Conservation (phyloP, 1,139 yeast species). For the Scheffersomyces lignicola region DNA sequence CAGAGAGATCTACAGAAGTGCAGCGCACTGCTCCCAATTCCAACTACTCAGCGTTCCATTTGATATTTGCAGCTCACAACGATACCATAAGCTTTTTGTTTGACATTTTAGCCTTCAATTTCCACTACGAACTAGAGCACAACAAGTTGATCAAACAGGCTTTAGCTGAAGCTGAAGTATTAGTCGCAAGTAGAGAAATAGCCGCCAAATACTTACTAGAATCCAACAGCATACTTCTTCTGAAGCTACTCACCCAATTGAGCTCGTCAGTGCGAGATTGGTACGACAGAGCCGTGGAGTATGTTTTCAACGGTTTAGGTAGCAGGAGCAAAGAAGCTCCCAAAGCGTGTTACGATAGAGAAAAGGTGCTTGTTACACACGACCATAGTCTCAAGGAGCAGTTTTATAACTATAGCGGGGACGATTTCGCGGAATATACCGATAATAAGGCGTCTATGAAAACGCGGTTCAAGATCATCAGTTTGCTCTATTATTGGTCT, state of each 20-base stretch:
- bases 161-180: neutral
- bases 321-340: conserved; percentile 16
- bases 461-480: conserved; percentile 24
- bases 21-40: conserved; percentile 19
- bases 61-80: conserved; percentile 22
- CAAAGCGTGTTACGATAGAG: conserved; percentile 30
- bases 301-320: conserved; percentile 29
- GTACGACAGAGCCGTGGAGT: conserved; percentile 36
- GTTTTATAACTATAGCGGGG: conserved; percentile 6
- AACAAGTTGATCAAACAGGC: conserved; percentile 2
- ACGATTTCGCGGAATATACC: conserved; percentile 10
- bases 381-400: conserved; percentile 15
- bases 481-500: conserved; percentile 22
- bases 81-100: conserved; percentile 21
- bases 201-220: neutral
- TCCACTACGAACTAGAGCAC: conserved; percentile 13
- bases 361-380: conserved; percentile 20
- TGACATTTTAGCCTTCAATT: conserved; percentile 21
- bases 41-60: conserved; percentile 20
- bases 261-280: conserved; percentile 20
- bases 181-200: neutral
- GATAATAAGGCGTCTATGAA: conserved; percentile 31
- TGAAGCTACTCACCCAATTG: conserved; percentile 18
- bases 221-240: conserved; percentile 8
- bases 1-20: conserved; percentile 23